Conservation (phyloP, 2,329 filamentous ascomycete genomes). For the Aspergillus quadricinctus region DNA sequence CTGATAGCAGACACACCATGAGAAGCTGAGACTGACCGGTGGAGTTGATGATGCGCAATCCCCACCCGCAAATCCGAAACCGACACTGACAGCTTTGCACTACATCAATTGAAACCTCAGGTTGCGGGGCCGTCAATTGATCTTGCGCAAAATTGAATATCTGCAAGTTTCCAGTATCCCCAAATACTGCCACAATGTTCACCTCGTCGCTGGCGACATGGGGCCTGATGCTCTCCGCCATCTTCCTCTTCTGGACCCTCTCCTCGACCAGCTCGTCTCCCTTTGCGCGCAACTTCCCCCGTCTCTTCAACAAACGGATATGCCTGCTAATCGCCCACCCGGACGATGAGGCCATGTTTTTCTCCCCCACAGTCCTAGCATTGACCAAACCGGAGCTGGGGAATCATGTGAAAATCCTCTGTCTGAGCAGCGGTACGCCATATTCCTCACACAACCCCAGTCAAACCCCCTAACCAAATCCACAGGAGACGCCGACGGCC, state of each 20-base stretch:
- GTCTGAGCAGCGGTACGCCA: slow-evolving; percentile 71
- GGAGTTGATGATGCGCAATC: neutral
- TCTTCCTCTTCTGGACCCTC: slow-evolving; percentile 42
- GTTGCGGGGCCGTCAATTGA: neutral
- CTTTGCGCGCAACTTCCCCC: slow-evolving; percentile 47
- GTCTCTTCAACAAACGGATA: slow-evolving; percentile 76
- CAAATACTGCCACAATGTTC: slow-evolving; percentile 9
- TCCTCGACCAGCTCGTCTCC: slow-evolving; percentile 38
- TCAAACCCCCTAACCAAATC: neutral
- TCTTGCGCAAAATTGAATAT: neutral
- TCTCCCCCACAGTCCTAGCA: slow-evolving; percentile 81
- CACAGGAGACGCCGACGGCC: slow-evolving; percentile 74
- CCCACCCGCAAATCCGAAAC: neutral
- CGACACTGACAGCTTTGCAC: neutral
- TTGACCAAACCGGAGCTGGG: slow-evolving; percentile 73
- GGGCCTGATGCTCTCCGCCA: slow-evolving; percentile 34
- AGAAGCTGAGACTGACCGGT: neutral
- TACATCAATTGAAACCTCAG: neutral
- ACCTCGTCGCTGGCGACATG: slow-evolving; percentile 23
- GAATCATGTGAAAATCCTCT: slow-evolving; percentile 92
- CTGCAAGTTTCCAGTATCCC: neutral
- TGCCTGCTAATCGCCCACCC: slow-evolving; percentile 93
- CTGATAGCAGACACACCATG: neutral
- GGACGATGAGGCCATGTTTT: slow-evolving; percentile 99
- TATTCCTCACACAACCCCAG: neutral